Evolutionary conservation across 257 asterid genomes (phyloP), one percentile per base, ranked within the genome.

Genomic region (Solanum gandarillasii): DNA sequence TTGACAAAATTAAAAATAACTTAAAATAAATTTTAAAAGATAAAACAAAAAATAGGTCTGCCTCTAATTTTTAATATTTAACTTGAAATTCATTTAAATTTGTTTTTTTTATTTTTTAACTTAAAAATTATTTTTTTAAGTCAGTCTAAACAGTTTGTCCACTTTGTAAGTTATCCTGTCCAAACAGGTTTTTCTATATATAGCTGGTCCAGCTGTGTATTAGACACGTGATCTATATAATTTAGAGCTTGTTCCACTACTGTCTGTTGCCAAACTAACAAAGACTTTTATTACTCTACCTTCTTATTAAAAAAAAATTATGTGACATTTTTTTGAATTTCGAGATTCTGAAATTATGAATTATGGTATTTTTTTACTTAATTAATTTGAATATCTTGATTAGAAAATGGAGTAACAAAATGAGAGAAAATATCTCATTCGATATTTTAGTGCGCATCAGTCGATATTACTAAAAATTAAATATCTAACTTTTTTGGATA

Each of bases 1-100:
- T 52, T 16, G 3, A 6, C 2, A 46, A 46, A 12, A 0, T 12
- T 46, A 12, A 46, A 12, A 41, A 0, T 0, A 48, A 46, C 0
- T 46, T 46, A 1, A 46, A 13, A 13, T 13, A 13, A 13, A 0
- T 46, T 46, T 10, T 9, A 46, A 46, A 46, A 13, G 2, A 46
- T 48, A 5, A 48, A 48, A 5, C 6, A 2, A 48, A 48, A 48
- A 52, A 4, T 52, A 52, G 1, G 1, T 16, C 4, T 16, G 0
- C 23, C 1, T 16, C 3, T 52, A 5, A 5, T 16, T 48, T 5
- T 52, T 16, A 5, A 5, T 52, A 16, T 52, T 52, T 52, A 0
- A 16, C 9, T 52, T 16, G 2, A 16, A 16, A 52, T 2, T 16
- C 1, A 52, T 52, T 16, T 2, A 48, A 43, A 0, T 48, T 48